A percentile compares a stretch with the other conserved stretches of the same genome.
Conservation (phyloP, 1,139 yeast species). For the Fermentozyma sake region DNA sequence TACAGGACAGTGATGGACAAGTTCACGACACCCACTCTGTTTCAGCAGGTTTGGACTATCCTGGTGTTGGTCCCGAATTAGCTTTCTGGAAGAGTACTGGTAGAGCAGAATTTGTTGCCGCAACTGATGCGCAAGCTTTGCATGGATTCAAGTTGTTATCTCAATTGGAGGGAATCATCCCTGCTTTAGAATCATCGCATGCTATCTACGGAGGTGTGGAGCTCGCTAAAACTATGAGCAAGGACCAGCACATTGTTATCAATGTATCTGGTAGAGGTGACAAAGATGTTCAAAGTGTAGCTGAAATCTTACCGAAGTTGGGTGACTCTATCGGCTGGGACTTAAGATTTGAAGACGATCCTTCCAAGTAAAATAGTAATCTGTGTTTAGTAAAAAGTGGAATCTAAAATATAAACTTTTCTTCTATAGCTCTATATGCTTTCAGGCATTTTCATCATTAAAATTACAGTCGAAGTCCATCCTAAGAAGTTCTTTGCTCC, state of each 20-base stretch:
- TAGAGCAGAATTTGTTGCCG: slow-evolving; percentile 86
- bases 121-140: slow-evolving; percentile 90
- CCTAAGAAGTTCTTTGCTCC: slow-evolving; percentile 92
- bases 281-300: slow-evolving; percentile 96
- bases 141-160: slow-evolving; percentile 84
- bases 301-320: slow-evolving; percentile 81
- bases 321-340: slow-evolving; percentile 97
- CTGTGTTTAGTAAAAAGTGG: slow-evolving; percentile 1
- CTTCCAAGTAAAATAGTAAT: slow-evolving; percentile 23
- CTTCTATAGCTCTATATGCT: slow-evolving; percentile 12
- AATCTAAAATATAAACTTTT: not conserved
- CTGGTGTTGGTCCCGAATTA: slow-evolving; percentile 98
- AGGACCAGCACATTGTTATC: slow-evolving; percentile 78
- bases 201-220: slow-evolving; percentile 90
- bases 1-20: slow-evolving; percentile 91
- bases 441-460: slow-evolving; percentile 80
- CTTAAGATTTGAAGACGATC: slow-evolving; percentile 71
- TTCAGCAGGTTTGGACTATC: slow-evolving; percentile 97
- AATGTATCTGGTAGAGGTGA: slow-evolving; percentile 98
- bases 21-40: slow-evolving; percentile 96
- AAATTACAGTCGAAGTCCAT: slow-evolving; percentile 82
- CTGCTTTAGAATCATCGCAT: slow-evolving; percentile 96
- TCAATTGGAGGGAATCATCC: slow-evolving; percentile 95
- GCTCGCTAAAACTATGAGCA: slow-evolving; percentile 77
- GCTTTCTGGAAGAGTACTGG: slow-evolving; percentile 94